phyloP scores from a whole-genome alignment of 352 stramenopile genomes.

The Pythium aristosporum region DNA sequence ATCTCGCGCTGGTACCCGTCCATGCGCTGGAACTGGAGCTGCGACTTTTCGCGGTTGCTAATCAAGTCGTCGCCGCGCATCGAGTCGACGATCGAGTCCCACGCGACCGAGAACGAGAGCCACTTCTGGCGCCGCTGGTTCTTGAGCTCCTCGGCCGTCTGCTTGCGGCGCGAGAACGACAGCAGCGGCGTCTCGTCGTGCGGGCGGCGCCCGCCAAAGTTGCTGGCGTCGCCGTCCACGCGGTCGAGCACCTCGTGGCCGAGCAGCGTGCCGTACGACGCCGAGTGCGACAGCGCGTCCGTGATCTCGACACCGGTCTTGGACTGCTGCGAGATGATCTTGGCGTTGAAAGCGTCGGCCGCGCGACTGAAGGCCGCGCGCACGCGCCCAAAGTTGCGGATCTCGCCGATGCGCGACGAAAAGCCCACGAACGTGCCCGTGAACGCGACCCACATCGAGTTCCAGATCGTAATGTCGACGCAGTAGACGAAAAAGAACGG shows the following conservation, averaged over 20 bases:
- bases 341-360: slow-evolving; percentile 84
- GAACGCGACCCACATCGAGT: slow-evolving; percentile 96
- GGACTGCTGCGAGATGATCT: slow-evolving; percentile 76
- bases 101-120: slow-evolving; percentile 97
- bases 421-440: slow-evolving; percentile 97
- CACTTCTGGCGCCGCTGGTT: slow-evolving; percentile 97
- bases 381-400: slow-evolving; percentile 91
- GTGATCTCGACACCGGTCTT: slow-evolving; percentile 61
- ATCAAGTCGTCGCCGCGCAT: slow-evolving; percentile 93
- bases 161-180: slow-evolving; percentile 85
- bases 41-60: slow-evolving; percentile 78
- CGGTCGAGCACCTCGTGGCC: slow-evolving; percentile 37
- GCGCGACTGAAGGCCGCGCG: slow-evolving; percentile 84
- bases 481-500: slow-evolving; percentile 98
- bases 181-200: slow-evolving; percentile 74
- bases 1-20: slow-evolving; percentile 97
- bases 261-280: slow-evolving; percentile 33
- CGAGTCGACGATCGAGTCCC: slow-evolving; percentile 97
- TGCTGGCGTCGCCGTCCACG: slow-evolving; percentile 23
- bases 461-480: slow-evolving; percentile 99
- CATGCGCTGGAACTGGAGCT: slow-evolving; percentile 96
- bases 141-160: slow-evolving; percentile 75
- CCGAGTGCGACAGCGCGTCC: slow-evolving; percentile 22
- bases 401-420: slow-evolving; percentile 95
- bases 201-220: slow-evolving; percentile 17